These are phyloP conservation scores for Aspergillus cavernicola DNA, from an alignment of 495 filamentous ascomycete genomes.

Conservation along the genomic window DNA sequence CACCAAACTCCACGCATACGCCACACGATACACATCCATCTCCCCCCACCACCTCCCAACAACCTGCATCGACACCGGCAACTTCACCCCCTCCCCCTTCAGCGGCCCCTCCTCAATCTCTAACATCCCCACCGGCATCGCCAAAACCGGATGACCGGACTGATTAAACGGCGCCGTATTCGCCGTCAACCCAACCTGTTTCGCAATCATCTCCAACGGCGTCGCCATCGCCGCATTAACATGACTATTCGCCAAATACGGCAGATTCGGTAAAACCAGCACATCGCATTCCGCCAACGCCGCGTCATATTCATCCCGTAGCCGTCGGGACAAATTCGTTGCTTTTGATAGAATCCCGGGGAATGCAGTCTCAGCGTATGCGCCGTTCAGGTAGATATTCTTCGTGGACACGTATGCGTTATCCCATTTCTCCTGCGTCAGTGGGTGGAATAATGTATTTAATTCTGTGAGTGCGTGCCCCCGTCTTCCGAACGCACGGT, in stretches of 20 bases:
- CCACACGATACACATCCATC: slow-evolving; percentile 40
- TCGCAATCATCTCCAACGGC: not conserved
- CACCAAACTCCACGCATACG: slow-evolving; percentile 35
- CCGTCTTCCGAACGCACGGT: not conserved
- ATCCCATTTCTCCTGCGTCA: not conserved
- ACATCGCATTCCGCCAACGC: not conserved
- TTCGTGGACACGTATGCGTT: not conserved
- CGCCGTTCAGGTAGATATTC: slow-evolving; percentile 5
- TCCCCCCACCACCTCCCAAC: slow-evolving; percentile 45
- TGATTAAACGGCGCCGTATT: slow-evolving; percentile 6
- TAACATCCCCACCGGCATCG: slow-evolving; percentile 9
- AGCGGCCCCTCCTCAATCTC: not conserved
- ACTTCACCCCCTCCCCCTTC: slow-evolving; percentile 25
- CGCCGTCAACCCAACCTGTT: not conserved
- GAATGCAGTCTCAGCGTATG: not conserved
- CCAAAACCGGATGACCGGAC: slow-evolving; percentile 4
- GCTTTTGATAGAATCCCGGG: slow-evolving; percentile 18
- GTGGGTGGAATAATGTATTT: not conserved
- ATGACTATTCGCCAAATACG: not conserved
- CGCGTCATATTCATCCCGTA: slow-evolving; percentile 35
- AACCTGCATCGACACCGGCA: slow-evolving; percentile 50
- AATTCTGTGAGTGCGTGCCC: not conserved
- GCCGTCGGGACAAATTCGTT: slow-evolving; percentile 25
- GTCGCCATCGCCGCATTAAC: not conserved
- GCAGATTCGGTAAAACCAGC: slow-evolving; percentile 3